Conservation (phyloP, 805 yeast species). For the Zygotorulaspora danielsina region DNA sequence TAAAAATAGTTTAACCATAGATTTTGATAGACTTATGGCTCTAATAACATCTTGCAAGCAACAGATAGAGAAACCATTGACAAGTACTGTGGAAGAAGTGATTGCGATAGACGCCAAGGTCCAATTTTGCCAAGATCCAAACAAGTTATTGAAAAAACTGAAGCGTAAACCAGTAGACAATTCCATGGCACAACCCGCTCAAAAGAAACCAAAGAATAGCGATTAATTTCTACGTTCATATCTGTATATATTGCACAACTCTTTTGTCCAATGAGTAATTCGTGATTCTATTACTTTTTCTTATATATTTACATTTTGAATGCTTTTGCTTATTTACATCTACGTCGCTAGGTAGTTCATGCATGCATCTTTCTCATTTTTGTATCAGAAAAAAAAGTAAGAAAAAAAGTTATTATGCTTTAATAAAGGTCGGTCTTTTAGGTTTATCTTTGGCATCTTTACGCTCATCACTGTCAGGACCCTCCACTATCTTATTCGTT, state of each 20-base stretch:
- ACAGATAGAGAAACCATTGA: conserved; percentile 40
- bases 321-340: conserved; percentile 13
- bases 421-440: conserved; percentile 31
- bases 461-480: conserved; percentile 45
- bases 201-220: conserved; percentile 1
- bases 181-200: background rate
- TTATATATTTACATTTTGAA: conserved; percentile 10
- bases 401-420: conserved; percentile 18
- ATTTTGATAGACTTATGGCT: conserved; percentile 44
- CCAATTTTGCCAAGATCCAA: conserved; percentile 60
- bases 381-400: background rate
- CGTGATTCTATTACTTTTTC: conserved; percentile 5
- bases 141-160: conserved; percentile 46
- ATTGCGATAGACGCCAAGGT: conserved; percentile 59
- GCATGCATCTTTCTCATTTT: conserved; percentile 5
- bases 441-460: conserved; percentile 36
- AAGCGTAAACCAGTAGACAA: conserved; percentile 38
- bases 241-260: too few species aligned
- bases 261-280: conserved; percentile 1
- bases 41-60: conserved; percentile 48
- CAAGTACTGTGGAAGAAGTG: conserved; percentile 58
- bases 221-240: background rate
- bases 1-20: conserved; percentile 9
- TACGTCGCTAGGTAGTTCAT: conserved; percentile 11
- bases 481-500: conserved; percentile 71